These are phyloP conservation scores for Miscanthus sacchariflorus DNA, from an alignment of 202 grass and related monocot species.

Conservation along the genomic window DNA sequence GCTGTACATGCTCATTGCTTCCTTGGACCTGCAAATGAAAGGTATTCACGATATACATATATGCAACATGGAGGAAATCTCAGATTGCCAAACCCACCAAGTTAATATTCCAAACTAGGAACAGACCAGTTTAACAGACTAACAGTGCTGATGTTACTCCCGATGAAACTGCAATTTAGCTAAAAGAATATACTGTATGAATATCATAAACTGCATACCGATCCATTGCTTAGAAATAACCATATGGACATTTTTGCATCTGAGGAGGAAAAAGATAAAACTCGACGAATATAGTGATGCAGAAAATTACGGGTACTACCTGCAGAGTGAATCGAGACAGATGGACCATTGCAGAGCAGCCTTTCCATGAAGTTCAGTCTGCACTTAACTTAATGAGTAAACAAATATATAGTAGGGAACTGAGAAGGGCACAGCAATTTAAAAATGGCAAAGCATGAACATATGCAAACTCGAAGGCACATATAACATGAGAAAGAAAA, in stretches of 20 bases:
- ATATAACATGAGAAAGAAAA: conserved; percentile 15
- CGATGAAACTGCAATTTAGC: conserved; percentile 6
- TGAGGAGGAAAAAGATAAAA: background rate
- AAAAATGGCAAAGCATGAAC: background rate
- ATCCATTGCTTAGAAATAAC: background rate
- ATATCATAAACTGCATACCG: background rate
- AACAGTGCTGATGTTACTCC: background rate
- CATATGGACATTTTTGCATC: conserved; percentile 1
- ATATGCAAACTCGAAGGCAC: conserved; percentile 1
- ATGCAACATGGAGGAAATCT: conserved; percentile 22
- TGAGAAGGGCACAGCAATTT: background rate
- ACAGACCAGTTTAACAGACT: background rate
- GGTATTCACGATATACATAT: background rate
- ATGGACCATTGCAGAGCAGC: conserved; percentile 91
- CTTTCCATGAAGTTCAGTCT: conserved; percentile 95
- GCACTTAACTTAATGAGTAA: conserved; percentile 49
- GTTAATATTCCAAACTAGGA: background rate
- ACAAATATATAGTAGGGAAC: conserved; percentile 1
- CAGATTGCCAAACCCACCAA: background rate
- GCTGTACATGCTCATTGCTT: conserved; percentile 89
- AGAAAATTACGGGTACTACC: conserved; percentile 46
- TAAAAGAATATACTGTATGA: conserved; percentile 12
- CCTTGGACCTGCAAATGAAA: conserved; percentile 64
- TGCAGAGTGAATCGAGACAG: conserved; percentile 95
- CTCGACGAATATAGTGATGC: background rate